Base-by-base conservation (phyloP, 2,329 filamentous ascomycete genomes). In the Biscogniauxia mediterranea region DNA sequence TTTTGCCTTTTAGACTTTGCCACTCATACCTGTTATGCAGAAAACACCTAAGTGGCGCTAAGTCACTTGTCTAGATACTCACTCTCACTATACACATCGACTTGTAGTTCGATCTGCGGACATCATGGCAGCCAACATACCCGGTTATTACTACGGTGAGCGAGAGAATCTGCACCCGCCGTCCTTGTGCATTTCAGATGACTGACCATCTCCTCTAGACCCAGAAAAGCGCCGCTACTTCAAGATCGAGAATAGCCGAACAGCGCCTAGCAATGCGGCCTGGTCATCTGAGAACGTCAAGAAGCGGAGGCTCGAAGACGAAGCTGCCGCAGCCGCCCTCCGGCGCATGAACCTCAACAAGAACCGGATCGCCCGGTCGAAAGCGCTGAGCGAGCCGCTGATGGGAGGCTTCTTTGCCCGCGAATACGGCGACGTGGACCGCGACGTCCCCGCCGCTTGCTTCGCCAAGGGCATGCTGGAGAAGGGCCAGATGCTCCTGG, bases 171-270 rank as follows among this genome's bases (percentile, higher is more conserved):
- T 20, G n/a, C 11, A 50, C 59, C 32, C 20, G 42, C 56, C 46
- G 15, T 51, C 23, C 26, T n/a, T 21, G 32, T 46, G 19, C 17
- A 25, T 19, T 46, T 49, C 21, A 13, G 20, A 17, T 32, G 11
- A 9, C 38, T 5, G 21, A 67, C 38, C 5, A 51, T 42, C 55
- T 54, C 25, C 53, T 25, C 11, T 57, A 86, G 85, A 87, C 62
- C 56, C 74, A 15, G 80, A 81, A 52, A 89, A 85, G 72, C 82
- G 81, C 46, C 88, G 85, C 65, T 91, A 90, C 69, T 91, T 90
- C 74, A 88, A 85, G 68, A 83, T 91, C 55, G 84, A 89, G 70
- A 82, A 80, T 53, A 79, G 83, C 49, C 79, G 83, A 58, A 80
- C 79, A 17, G 84, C 85, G 0, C 80, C 85, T 0, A 64, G 76